Base-by-base conservation (phyloP, 163 green algal species). In the Prototheca stagnorum region DNA sequence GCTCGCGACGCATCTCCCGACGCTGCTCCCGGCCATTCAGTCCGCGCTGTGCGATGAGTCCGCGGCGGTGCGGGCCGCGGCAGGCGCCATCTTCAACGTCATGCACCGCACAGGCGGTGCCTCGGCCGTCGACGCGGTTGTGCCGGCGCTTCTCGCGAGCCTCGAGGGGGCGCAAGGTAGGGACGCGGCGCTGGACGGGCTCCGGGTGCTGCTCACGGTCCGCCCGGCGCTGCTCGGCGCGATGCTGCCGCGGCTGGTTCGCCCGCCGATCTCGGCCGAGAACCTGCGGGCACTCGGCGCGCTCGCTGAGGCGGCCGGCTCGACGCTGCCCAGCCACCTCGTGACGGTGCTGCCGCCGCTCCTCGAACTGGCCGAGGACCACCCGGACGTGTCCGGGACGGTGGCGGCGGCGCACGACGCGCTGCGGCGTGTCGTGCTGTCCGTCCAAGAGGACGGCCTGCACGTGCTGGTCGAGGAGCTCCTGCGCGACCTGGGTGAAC, bases 21-120 rank as follows among this genome's bases (percentile, higher is more conserved):
- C 80, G 25, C 64, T 96, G 34, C 70, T 94, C 31, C 77, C 78
- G n/a, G 71, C 79, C 2, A 68, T 95, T 20, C 80, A 88, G 45
- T 37, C 47, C 0, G 83, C 83, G 8, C 77, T 97, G 28, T 88
- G 76, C 36, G 88, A 96, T 57, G 22, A 49, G 3, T 78, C 89
- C 47, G 44, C 70, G 0, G 54, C 9, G 11, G 82, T 82, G 23
- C 47, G 58, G n/a, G 31, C 45, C 31, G 79, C 84, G 1, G 85
- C 84, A 0, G 83, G 79, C 44, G 73, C 59, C 4, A 82, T 86
- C 0, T 89, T 94, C 47, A 65, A 67, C 48, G 74, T 87, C 23
- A 70, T 93, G 72, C 75, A 74, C 36, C 71, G 72, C 39, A 77
- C 81, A 39, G 70, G 66, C 25, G n/a, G n/a, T n/a, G n/a, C 72